phyloP scores from a whole-genome alignment of 352 stramenopile species.

The Pythium oligandrum region DNA sequence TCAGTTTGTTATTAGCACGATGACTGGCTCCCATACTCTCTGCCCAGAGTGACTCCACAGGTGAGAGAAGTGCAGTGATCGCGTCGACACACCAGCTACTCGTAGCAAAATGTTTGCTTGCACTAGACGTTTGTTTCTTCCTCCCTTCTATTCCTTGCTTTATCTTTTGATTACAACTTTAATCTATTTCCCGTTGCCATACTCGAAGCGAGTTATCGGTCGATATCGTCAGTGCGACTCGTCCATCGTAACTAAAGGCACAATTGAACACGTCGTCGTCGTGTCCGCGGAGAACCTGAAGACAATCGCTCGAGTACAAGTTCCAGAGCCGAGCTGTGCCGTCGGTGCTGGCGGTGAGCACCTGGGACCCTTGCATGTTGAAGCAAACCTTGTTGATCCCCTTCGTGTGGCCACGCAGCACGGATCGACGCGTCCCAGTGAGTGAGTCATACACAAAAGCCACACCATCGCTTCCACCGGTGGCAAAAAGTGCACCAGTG shows the following conservation, averaged over 20 bases:
- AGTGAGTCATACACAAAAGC: constrained; percentile 74
- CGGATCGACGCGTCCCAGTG: constrained; percentile 42
- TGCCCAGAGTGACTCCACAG: no score
- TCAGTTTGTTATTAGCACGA: no score
- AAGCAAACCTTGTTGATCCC: constrained; percentile 49
- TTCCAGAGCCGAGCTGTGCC: constrained; percentile 65
- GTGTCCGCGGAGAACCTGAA: constrained; percentile 52
- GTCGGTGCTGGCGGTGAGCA: constrained; percentile 54
- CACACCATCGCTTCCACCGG: constrained; percentile 38
- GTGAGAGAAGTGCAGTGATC: no score
- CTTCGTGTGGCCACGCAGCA: constrained; percentile 44
- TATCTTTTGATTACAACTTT: constrained; percentile 1
- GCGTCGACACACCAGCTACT: no score
- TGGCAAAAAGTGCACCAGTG: constrained; percentile 59
- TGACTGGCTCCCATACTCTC: no score
- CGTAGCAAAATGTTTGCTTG: constrained; percentile 14
- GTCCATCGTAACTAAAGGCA: constrained; percentile 62
- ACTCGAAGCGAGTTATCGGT: constrained; percentile 72
- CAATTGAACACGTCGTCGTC: constrained; percentile 63
- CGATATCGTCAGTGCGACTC: constrained; percentile 35
- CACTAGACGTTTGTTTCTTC: constrained; percentile 18
- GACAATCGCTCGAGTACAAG: constrained; percentile 56
- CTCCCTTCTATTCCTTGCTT: constrained; percentile 6
- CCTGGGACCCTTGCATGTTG: constrained; percentile 58
- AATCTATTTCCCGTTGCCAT: constrained; percentile 27